These are phyloP conservation scores for Pseudocercospora macadamiae DNA, from an alignment of 2,329 filamentous ascomycete genomes.

Conservation along the genomic window DNA sequence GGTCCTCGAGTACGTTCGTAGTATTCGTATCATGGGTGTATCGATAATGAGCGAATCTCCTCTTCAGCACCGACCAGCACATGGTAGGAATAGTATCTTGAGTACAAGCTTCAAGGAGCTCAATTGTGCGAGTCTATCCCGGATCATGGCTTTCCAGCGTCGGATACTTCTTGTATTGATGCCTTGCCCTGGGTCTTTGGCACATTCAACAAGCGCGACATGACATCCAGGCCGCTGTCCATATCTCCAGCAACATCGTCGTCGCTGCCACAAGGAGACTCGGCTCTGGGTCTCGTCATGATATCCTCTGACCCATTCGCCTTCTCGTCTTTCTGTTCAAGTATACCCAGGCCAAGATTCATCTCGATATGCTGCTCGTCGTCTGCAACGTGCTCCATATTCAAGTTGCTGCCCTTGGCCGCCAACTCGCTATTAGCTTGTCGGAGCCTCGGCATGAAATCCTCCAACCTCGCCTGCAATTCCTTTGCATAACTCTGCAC, in stretches of 20 bases:
- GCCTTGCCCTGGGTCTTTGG: neutral
- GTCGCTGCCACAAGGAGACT: neutral
- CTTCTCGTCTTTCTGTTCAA: constrained; percentile 33
- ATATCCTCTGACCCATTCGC: neutral
- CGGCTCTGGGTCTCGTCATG: neutral
- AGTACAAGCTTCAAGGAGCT: neutral
- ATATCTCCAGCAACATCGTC: neutral
- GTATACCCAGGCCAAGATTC: constrained; percentile 39
- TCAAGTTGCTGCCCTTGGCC: constrained; percentile 27
- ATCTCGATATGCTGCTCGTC: constrained; percentile 41
- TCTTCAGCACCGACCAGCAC: no score
- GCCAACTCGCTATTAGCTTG: constrained; percentile 36
- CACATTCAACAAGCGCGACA: neutral
- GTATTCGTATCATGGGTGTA: no score
- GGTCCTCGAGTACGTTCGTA: no score
- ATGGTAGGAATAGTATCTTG: no score
- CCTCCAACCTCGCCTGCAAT: constrained; percentile 31
- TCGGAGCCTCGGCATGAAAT: constrained; percentile 38
- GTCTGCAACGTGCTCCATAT: constrained; percentile 39
- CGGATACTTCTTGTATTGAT: neutral
- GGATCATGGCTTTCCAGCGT: neutral
- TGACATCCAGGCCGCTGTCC: neutral
- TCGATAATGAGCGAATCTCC: no score
- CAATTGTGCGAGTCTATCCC: neutral
- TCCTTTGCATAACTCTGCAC: constrained; percentile 25